These are phyloP conservation scores for Paracamarosporium sp. DNA, from an alignment of 2,329 filamentous ascomycete species.

Conservation along the genomic window DNA sequence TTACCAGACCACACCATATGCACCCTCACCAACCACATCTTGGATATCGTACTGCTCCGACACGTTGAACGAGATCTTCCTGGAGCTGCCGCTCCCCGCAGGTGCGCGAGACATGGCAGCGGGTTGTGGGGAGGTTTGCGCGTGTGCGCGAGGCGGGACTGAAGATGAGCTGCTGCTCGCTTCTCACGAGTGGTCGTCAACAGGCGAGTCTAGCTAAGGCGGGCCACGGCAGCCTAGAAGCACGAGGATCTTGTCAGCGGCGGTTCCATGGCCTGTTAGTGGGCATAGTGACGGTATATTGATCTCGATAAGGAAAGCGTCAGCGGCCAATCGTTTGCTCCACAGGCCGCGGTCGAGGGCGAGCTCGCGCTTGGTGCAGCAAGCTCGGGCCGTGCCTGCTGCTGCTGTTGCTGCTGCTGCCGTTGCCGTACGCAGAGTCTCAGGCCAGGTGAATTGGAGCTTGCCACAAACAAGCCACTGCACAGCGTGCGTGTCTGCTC, in stretches of 20 bases:
- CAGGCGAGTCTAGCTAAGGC: constrained; percentile 4
- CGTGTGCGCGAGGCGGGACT: constrained; percentile 22
- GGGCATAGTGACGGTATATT: constrained; percentile 17
- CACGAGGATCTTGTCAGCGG: background rate
- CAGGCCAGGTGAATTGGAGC: background rate
- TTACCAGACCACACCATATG: constrained; percentile 98
- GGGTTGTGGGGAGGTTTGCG: constrained; percentile 24
- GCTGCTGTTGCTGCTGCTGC: too few relatives aligned
- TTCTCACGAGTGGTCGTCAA: background rate
- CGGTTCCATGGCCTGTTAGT: constrained; percentile 28
- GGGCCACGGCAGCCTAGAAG: background rate
- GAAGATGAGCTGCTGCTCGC: constrained; percentile 14
- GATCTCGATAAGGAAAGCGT: constrained; percentile 24
- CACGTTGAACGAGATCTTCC: constrained; percentile 99
- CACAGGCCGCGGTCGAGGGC: constrained; percentile 15
- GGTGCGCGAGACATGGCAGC: constrained; percentile 45
- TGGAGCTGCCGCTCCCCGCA: constrained; percentile 59
- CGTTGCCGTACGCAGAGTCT: too few relatives aligned
- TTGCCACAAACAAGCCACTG: background rate
- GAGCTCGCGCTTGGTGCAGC: background rate
- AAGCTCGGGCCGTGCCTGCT: constrained; percentile 1
- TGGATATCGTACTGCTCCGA: constrained; percentile 99
- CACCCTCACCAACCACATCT: constrained; percentile 98
- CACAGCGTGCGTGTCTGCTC: too few relatives aligned
- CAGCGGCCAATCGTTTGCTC: constrained; percentile 15